Evolutionary conservation across 148 eudicot species (phyloP).

Genomic region (Rhododendron ferrugineum): DNA sequence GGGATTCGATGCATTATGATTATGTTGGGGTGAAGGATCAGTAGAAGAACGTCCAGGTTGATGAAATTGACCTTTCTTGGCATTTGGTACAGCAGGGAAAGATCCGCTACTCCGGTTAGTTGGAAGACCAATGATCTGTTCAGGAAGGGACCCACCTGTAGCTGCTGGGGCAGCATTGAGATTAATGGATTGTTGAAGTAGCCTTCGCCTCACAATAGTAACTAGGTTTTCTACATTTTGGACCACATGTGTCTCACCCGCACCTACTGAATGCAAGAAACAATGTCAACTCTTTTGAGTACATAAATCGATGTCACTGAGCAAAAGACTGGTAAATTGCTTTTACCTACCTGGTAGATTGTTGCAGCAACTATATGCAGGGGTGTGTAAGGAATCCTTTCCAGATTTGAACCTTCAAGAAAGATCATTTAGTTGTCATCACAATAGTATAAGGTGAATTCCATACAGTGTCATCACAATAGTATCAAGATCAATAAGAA

Average conservation of each 20-base stretch:
- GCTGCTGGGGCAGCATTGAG: constrained; percentile 51
- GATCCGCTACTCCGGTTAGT: constrained; percentile 74
- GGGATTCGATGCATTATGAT: constrained; percentile 14
- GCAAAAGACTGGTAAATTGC: neutral
- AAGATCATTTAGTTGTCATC: constrained; percentile 8
- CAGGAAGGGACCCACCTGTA: constrained; percentile 19
- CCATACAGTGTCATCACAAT: neutral
- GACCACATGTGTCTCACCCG: constrained; percentile 21
- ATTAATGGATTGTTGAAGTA: constrained; percentile 67
- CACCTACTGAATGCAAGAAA: constrained; percentile 29
- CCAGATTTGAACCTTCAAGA: constrained; percentile 43
- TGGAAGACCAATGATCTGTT: constrained; percentile 29
- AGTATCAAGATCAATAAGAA: neutral
- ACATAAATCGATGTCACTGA: neutral
- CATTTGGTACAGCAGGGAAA: constrained; percentile 55
- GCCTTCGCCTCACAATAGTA: constrained; percentile 38
- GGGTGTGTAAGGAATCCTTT: constrained; percentile 14
- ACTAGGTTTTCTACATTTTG: constrained; percentile 23
- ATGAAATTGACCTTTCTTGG: constrained; percentile 20
- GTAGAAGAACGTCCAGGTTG: constrained; percentile 18
- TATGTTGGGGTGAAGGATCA: constrained; percentile 19
- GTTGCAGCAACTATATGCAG: constrained; percentile 19
- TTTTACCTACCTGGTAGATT: constrained; percentile 50
- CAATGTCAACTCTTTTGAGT: neutral
- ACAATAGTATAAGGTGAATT: neutral